Evolutionary conservation across 23 red algal genomes (phyloP).

Genomic region (Pyropia yezoensis): DNA sequence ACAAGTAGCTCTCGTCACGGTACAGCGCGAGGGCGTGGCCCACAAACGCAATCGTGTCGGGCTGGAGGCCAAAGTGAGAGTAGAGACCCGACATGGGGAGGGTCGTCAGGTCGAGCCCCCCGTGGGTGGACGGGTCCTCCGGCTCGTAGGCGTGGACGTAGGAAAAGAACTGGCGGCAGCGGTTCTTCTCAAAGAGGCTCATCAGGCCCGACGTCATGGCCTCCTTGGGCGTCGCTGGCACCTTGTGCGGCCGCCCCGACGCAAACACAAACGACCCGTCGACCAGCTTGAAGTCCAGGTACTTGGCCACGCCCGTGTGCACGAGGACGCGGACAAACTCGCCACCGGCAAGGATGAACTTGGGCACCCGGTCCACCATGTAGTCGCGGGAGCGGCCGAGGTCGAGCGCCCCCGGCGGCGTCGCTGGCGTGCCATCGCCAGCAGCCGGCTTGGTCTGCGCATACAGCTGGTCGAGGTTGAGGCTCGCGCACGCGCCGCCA

Average conservation of each 20-base stretch:
- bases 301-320: constrained; percentile 71
- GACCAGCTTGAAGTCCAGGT: constrained; percentile 94
- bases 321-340: constrained; percentile 78
- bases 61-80: constrained; percentile 83
- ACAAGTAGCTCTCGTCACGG: constrained; percentile 77
- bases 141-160: constrained; percentile 75
- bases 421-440: constrained; percentile 3
- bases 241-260: constrained; percentile 80
- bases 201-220: constrained; percentile 91
- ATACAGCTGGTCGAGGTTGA: constrained; percentile 89
- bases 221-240: constrained; percentile 78
- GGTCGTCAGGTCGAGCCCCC: constrained; percentile 42
- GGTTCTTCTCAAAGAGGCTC: constrained; percentile 95
- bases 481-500: constrained; percentile 74
- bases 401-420: constrained; percentile 5
- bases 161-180: constrained; percentile 90
- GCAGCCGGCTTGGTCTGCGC: constrained; percentile 36
- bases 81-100: constrained; percentile 86
- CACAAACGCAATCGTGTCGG: constrained; percentile 76
- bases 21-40: constrained; percentile 95
- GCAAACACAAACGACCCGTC: constrained; percentile 93
- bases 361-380: constrained; percentile 93
- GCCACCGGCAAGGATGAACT: constrained; percentile 94
- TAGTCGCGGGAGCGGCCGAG: constrained; percentile 73
- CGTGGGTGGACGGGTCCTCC: constrained; percentile 40